These are phyloP conservation scores for Ustilago nuda DNA, from an alignment of 1,284 basidiomycete genomes.

Conservation along the genomic window DNA sequence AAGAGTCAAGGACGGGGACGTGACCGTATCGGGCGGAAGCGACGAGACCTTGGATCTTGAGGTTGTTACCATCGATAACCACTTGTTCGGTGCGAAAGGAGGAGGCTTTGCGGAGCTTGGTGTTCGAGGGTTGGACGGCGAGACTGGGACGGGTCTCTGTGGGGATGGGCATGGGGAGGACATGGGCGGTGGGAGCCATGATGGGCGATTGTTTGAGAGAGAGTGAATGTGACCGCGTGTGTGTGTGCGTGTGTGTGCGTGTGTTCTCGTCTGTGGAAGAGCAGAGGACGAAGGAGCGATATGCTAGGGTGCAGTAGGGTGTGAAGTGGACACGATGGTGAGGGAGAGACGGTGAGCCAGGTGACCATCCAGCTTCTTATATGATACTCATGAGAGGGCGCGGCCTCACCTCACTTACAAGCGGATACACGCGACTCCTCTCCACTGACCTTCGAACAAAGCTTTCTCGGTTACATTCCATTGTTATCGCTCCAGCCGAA, in stretches of 20 bases:
- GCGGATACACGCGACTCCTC: background rate
- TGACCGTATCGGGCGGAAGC: constrained; percentile 55
- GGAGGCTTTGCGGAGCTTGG: constrained; percentile 49
- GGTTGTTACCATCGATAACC: constrained; percentile 54
- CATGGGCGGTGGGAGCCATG: constrained; percentile 46
- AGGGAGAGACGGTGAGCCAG: background rate
- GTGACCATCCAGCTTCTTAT: background rate
- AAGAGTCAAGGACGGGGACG: constrained; percentile 52
- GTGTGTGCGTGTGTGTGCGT: background rate
- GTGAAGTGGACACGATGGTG: constrained; percentile 4
- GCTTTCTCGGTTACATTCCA: constrained; percentile 5
- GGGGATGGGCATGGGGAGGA: constrained; percentile 27
- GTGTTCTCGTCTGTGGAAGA: background rate
- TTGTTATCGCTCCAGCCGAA: background rate
- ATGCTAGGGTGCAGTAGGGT: too few relatives aligned
- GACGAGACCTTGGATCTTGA: constrained; percentile 56
- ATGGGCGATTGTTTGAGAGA: background rate
- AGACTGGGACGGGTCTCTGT: constrained; percentile 18
- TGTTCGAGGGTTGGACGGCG: constrained; percentile 38
- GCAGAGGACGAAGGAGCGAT: background rate
- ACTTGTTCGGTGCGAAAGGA: constrained; percentile 48
- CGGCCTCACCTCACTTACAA: background rate
- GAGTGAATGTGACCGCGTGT: background rate
- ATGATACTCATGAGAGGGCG: background rate
- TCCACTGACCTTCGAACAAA: background rate